Evolutionary conservation across 495 filamentous ascomycete genomes (phyloP).

Genomic region (Glonium stellatum): DNA sequence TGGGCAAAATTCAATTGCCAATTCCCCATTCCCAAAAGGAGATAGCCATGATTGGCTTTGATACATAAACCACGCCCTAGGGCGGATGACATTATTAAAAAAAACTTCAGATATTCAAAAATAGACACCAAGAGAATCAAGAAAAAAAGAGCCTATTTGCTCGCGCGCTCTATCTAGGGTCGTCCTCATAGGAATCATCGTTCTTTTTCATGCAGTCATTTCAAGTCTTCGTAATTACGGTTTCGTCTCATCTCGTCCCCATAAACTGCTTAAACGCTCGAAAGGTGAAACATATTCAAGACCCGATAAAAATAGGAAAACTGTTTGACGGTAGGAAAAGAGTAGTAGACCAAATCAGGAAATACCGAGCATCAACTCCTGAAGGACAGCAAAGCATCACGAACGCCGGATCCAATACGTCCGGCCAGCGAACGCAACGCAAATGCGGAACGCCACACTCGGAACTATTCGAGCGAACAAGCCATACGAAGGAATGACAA

Average conservation of each 20-base stretch:
- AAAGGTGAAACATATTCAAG: too few relatives aligned
- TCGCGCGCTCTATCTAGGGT: neutral
- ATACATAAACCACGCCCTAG: too few relatives aligned
- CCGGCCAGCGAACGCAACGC: slow-evolving; percentile 1
- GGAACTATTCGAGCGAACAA: neutral
- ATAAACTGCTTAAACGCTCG: neutral
- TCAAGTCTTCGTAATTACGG: neutral
- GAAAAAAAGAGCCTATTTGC: too few relatives aligned
- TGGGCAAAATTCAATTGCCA: too few relatives aligned
- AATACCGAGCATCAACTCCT: too few relatives aligned
- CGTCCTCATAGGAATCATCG: neutral
- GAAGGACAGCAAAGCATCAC: neutral
- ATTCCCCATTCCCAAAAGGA: too few relatives aligned
- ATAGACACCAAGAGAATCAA: too few relatives aligned
- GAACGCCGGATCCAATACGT: neutral
- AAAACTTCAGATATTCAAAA: neutral
- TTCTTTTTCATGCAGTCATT: neutral
- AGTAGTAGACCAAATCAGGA: neutral
- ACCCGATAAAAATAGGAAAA: neutral
- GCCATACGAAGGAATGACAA: neutral
- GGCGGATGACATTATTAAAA: neutral
- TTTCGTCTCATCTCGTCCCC: neutral
- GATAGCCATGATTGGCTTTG: too few relatives aligned
- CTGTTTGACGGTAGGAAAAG: neutral
- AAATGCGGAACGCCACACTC: neutral